Conservation (phyloP, 345 rosid species). For the Erodium maritimum region DNA sequence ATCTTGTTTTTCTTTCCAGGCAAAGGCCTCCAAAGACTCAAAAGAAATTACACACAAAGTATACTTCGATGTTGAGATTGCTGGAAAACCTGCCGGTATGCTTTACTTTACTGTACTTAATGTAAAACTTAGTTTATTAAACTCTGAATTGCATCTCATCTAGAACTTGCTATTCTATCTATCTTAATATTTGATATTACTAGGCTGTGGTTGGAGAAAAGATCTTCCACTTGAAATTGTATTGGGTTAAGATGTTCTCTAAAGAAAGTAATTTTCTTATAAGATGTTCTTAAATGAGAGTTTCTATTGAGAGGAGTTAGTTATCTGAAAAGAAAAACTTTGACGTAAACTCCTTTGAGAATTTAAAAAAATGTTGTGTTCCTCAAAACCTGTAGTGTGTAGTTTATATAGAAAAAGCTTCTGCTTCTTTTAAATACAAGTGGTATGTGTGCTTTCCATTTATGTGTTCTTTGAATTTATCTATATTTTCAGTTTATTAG, state of each 20-base stretch:
- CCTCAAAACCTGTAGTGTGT: not conserved
- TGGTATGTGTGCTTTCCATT: not conserved
- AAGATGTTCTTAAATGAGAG: no score
- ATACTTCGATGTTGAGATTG: slow-evolving; percentile 81
- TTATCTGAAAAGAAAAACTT: no score
- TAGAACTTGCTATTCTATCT: not conserved
- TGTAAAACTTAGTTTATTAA: not conserved
- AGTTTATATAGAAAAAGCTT: no score
- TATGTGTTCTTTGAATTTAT: not conserved
- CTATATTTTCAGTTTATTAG: not conserved
- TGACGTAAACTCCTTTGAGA: no score
- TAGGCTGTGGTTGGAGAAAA: not conserved
- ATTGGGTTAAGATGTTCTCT: no score
- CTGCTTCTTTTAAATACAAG: not conserved
- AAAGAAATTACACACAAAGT: slow-evolving; percentile 79
- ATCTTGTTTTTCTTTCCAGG: slow-evolving; percentile 31
- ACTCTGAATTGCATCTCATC: not conserved
- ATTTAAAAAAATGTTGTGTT: not conserved
- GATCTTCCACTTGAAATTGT: no score
- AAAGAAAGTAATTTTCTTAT: no score
- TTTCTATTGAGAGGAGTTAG: no score
- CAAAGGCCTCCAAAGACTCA: slow-evolving; percentile 57
- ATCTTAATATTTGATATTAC: not conserved
- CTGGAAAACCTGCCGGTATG: slow-evolving; percentile 86
- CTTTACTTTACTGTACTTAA: not conserved